Conservation (phyloP, 2,329 filamentous ascomycete species). For the Elsinoe necatrix region DNA sequence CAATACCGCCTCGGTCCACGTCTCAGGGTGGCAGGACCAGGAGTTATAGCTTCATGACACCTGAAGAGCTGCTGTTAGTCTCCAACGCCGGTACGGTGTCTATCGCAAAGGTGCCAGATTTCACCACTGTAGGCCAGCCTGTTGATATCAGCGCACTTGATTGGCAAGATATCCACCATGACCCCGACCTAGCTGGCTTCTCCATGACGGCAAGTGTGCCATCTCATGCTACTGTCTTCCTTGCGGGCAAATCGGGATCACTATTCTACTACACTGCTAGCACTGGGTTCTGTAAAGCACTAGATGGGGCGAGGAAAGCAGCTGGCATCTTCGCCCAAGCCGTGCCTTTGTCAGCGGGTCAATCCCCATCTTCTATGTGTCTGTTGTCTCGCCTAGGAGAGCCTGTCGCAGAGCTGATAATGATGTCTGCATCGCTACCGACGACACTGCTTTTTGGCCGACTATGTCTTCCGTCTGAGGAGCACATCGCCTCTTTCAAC, state of each 20-base stretch:
- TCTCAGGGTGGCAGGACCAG: constrained; percentile 41
- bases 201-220: constrained; percentile 37
- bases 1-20: background rate
- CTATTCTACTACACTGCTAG: constrained; percentile 33
- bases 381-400: background rate
- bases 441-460: background rate
- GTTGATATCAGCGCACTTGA: background rate
- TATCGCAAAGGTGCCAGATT: constrained; percentile 31
- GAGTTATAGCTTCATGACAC: constrained; percentile 55
- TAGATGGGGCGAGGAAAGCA: constrained; percentile 31
- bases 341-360: background rate
- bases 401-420: background rate
- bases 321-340: constrained; percentile 31
- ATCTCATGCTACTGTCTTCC: constrained; percentile 33
- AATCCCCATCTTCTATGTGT: background rate
- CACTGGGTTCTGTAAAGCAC: constrained; percentile 23
- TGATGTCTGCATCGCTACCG: background rate
- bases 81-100: constrained; percentile 49
- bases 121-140: constrained; percentile 23
- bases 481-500: constrained; percentile 32
- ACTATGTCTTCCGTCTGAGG: constrained; percentile 31
- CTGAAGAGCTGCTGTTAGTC: constrained; percentile 48
- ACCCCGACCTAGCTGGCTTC: constrained; percentile 39
- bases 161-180: constrained; percentile 23
- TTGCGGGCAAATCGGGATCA: constrained; percentile 39